phyloP scores from a whole-genome alignment of 768 basidiomycete genomes.

The Candolleomyces eurysporus region DNA sequence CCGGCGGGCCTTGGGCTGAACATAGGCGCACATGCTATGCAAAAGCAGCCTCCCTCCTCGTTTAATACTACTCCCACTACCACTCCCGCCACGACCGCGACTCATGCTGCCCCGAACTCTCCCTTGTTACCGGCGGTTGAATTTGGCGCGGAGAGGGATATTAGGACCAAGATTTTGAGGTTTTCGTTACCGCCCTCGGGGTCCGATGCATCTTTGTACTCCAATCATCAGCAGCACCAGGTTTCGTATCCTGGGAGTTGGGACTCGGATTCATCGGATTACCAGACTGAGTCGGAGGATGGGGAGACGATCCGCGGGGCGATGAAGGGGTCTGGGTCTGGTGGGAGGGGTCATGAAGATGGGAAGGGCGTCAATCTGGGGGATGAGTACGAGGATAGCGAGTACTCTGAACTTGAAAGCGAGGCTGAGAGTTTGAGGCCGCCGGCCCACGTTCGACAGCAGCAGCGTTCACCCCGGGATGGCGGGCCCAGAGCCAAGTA shows the following conservation, averaged over 20 bases:
- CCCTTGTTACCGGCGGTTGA: not conserved
- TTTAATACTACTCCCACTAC: too few species aligned
- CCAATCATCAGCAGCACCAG: slow-evolving; percentile 8
- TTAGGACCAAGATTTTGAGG: slow-evolving; percentile 20
- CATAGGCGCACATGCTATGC: too few species aligned
- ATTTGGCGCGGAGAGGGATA: not conserved
- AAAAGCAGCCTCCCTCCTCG: too few species aligned
- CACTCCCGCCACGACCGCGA: not conserved
- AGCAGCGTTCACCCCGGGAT: slow-evolving; percentile 6
- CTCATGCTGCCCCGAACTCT: not conserved
- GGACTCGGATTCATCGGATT: slow-evolving; percentile 2
- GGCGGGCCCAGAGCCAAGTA: too few species aligned
- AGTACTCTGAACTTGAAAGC: slow-evolving; percentile 5
- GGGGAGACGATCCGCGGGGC: too few species aligned
- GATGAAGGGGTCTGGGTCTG: too few species aligned
- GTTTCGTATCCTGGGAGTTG: slow-evolving; percentile 8
- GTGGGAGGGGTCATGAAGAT: not conserved
- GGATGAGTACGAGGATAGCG: too few species aligned
- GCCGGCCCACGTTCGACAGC: not conserved
- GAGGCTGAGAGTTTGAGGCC: not conserved
- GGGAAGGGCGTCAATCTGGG: not conserved
- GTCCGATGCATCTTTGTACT: slow-evolving; percentile 23
- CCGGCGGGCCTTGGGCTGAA: not conserved
- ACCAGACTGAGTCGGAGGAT: too few species aligned
- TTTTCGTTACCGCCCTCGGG: slow-evolving; percentile 27